Evolutionary conservation across 73 alveolate genomes (phyloP).

Genomic region (Loxodes magnus): DNA sequence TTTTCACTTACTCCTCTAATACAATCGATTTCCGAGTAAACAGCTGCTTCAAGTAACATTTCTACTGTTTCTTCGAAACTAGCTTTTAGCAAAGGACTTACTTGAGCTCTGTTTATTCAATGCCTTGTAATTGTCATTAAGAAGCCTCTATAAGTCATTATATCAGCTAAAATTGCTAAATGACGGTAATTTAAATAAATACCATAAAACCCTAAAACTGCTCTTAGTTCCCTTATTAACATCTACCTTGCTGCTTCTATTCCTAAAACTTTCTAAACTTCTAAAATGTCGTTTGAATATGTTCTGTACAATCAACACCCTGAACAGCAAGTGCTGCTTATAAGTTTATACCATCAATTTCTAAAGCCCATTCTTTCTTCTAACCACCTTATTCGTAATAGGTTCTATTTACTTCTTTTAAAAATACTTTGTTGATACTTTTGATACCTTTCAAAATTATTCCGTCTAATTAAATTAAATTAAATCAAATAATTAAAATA

Average conservation of each 20-base stretch:
- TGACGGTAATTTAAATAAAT: constrained; percentile 89
- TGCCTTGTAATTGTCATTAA: constrained; percentile 96
- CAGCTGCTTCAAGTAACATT: constrained; percentile 97
- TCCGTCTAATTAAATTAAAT: too few relatives aligned
- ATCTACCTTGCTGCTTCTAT: constrained; percentile 85
- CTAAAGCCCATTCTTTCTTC: constrained; percentile 85
- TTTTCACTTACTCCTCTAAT: constrained; percentile 91
- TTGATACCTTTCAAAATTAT: constrained; percentile 82
- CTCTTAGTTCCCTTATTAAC: constrained; percentile 72
- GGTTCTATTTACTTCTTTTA: constrained; percentile 45
- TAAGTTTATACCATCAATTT: constrained; percentile 92
- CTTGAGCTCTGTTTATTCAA: constrained; percentile 90
- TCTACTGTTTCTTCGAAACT: constrained; percentile 99
- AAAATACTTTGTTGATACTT: constrained; percentile 81
- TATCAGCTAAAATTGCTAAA: constrained; percentile 85
- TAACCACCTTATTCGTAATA: constrained; percentile 52
- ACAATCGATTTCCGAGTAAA: constrained; percentile 85
- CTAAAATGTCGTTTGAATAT: constrained; percentile 72
- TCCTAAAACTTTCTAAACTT: constrained; percentile 57
- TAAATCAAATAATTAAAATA: too few relatives aligned
- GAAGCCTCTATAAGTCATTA: constrained; percentile 96
- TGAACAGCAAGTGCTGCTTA: constrained; percentile 50
- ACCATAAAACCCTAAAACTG: constrained; percentile 77
- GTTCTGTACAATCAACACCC: constrained; percentile 66
- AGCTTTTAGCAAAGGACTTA: constrained; percentile 73